These are phyloP conservation scores for Naganishia antarctica DNA, from an alignment of 768 basidiomycete genomes.

Conservation along the genomic window DNA sequence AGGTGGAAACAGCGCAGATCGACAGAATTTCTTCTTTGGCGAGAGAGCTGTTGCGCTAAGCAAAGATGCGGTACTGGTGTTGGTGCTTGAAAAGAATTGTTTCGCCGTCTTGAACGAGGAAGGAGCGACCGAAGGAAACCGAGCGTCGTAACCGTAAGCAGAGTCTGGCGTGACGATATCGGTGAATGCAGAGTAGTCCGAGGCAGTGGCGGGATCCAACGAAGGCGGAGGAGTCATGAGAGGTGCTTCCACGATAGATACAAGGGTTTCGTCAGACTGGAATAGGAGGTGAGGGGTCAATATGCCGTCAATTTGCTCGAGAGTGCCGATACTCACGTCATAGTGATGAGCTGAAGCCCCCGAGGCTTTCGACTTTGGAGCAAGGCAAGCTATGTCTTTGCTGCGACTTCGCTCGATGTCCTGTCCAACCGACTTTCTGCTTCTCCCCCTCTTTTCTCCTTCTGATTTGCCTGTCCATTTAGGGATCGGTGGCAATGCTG, in stretches of 20 bases:
- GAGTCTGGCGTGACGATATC: slow-evolving; percentile 14
- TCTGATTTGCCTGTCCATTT: slow-evolving; percentile 3
- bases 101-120: slow-evolving; percentile 19
- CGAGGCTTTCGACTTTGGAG: background rate
- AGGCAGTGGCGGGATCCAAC: slow-evolving; percentile 7
- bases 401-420: slow-evolving; percentile 4
- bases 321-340: background rate
- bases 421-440: background rate
- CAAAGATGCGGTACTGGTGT: slow-evolving; percentile 19
- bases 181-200: slow-evolving; percentile 18
- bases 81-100: slow-evolving; percentile 16
- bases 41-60: slow-evolving; percentile 11
- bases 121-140: slow-evolving; percentile 1
- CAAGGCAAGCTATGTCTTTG: background rate
- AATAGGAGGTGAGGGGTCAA: background rate
- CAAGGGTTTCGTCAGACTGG: background rate
- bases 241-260: slow-evolving; percentile 7
- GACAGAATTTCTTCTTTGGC: slow-evolving; percentile 1
- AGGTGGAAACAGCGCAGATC: slow-evolving; percentile 13
- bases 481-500: slow-evolving; percentile 2
- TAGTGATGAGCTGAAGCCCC: background rate
- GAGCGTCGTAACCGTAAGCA: background rate
- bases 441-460: slow-evolving; percentile 15
- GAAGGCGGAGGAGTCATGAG: background rate
- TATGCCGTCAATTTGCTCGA: too few relatives aligned